These are phyloP conservation scores for Barnettozyma sp. DNA, from an alignment of 805 yeast genomes.

Conservation along the genomic window DNA sequence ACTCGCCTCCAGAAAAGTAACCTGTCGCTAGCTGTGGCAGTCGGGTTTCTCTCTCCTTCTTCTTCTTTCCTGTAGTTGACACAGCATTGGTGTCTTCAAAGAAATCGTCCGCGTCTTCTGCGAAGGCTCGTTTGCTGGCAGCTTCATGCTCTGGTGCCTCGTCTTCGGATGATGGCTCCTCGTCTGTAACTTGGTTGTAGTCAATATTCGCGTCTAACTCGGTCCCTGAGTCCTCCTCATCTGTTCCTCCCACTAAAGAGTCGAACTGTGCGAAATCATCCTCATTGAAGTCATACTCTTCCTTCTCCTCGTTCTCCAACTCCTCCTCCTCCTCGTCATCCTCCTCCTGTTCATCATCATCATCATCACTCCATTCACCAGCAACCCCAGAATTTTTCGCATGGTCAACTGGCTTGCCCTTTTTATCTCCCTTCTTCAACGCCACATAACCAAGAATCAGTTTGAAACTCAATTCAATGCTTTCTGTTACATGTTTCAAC, in stretches of 20 bases:
- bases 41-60: conserved; percentile 27
- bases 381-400: too few species aligned
- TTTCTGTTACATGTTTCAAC: conserved; percentile 39
- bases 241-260: conserved; percentile 10
- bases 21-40: conserved; percentile 76
- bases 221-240: conserved; percentile 21
- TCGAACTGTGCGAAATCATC: conserved; percentile 32
- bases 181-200: conserved; percentile 60
- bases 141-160: conserved; percentile 21
- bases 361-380: conserved; percentile 13
- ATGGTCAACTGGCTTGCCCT: conserved; percentile 15
- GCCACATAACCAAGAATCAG: conserved; percentile 26
- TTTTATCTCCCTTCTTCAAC: conserved; percentile 24
- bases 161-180: conserved; percentile 40
- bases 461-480: conserved; percentile 34
- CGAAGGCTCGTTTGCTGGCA: too few species aligned
- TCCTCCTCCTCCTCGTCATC: conserved; percentile 20
- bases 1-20: conserved; percentile 75
- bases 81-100: conserved; percentile 30
- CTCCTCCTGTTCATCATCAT: conserved; percentile 21
- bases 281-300: conserved; percentile 30
- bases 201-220: conserved; percentile 25
- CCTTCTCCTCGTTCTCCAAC: conserved; percentile 16
- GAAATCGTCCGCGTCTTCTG: too few species aligned
- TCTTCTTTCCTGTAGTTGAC: conserved; percentile 26